Conservation (phyloP, 176 grass and related monocot species). For the Eragrostis curvula region DNA sequence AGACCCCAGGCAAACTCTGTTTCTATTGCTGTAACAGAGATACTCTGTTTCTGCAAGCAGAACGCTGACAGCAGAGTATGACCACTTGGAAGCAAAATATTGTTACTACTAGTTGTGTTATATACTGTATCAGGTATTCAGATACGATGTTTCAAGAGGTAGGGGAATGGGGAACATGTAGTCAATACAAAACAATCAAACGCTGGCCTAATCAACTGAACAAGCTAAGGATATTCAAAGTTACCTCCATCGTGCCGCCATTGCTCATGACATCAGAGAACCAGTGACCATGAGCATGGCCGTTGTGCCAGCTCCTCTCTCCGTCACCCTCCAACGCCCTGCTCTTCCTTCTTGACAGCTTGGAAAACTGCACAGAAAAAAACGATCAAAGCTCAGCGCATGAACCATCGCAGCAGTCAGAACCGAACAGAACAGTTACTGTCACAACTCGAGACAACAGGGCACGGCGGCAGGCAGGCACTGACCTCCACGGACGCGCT, state of each 20-base stretch:
- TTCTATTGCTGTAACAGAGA: not conserved
- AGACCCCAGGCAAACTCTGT: no score
- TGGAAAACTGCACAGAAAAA: constrained; percentile 22
- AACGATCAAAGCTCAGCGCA: not conserved
- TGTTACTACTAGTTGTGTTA: not conserved
- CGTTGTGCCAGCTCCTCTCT: constrained; percentile 33
- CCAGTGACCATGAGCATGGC: constrained; percentile 12
- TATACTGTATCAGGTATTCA: not conserved
- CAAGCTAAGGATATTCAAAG: not conserved
- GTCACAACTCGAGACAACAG: not conserved
- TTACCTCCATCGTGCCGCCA: constrained; percentile 46
- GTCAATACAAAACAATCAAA: not conserved
- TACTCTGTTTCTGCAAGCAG: not conserved
- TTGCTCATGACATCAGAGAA: constrained; percentile 35
- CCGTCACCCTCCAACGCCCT: constrained; percentile 40
- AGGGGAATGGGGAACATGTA: not conserved
- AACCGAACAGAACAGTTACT: not conserved
- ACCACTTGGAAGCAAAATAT: not conserved
- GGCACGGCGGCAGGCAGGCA: not conserved
- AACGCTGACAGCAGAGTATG: not conserved
- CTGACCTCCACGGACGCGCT: constrained; percentile 47
- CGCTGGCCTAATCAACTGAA: not conserved
- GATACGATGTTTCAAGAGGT: not conserved
- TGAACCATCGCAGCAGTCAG: not conserved
- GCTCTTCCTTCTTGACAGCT: constrained; percentile 31